These are phyloP conservation scores for Mycocentrospora acerina DNA, from an alignment of 2,329 filamentous ascomycete genomes.

Conservation along the genomic window DNA sequence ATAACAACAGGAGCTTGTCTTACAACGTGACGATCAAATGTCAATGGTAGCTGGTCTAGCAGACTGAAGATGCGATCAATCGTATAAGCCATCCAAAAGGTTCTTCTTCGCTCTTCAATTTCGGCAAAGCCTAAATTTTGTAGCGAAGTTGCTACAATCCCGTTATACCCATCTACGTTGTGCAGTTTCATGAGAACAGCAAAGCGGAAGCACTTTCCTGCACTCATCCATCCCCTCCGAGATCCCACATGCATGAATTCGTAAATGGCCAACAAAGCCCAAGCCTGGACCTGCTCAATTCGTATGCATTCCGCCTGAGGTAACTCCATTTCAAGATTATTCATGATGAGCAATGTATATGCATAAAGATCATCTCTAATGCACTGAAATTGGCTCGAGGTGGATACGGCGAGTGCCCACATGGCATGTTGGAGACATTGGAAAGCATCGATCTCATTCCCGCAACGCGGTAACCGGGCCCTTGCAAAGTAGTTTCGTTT, in stretches of 20 bases:
- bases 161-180: constrained; percentile 3
- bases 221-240: constrained; percentile 5
- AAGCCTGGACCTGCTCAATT: constrained; percentile 3
- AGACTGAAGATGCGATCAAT: constrained; percentile 4
- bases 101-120: constrained; percentile 2
- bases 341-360: constrained; percentile 3
- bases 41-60: constrained; percentile 2
- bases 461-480: neutral
- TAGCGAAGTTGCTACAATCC: neutral
- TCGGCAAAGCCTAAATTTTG: constrained; percentile 1
- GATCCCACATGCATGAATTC: constrained; percentile 4
- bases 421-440: constrained; percentile 5
- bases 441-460: neutral
- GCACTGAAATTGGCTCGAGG: constrained; percentile 4
- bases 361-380: constrained; percentile 3
- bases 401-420: constrained; percentile 4
- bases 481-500: constrained; percentile 5
- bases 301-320: constrained; percentile 1
- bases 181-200: constrained; percentile 3
- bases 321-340: neutral
- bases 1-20: neutral
- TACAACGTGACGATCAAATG: constrained; percentile 3
- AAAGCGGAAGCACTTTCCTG: constrained; percentile 3
- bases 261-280: constrained; percentile 1
- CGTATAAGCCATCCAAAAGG: constrained; percentile 5